Evolutionary conservation across 108 stramenopile genomes (phyloP), one percentile per base, ranked within the genome.

Genomic region (Asterionellopsis glacialis): DNA sequence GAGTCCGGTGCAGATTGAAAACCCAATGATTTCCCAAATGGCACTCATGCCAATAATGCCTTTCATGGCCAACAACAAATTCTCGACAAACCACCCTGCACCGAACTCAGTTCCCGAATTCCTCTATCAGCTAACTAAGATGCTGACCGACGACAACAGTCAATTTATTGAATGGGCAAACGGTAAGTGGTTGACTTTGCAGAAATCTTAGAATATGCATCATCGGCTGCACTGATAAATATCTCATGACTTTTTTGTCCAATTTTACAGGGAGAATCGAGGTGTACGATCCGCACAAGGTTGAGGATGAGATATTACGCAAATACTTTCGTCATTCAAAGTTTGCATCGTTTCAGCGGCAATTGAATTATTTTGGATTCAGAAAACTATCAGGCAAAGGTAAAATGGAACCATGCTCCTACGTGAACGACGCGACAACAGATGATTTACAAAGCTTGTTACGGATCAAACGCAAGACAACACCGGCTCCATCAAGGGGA

Each of bases 301-400:
- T 94, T 5, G 89, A 90, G 73, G 67, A 58, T 38, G 69, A 84
- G 23, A 83, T 94, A 47, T 69, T 94, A 18, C 85, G 87, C 67
- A 85, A 82, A 65, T 94, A 94, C 74, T 94, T 94, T 61, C 81
- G 93, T 14, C 93, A 94, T 67, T 87, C 87, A 59, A 94, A 94
- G 55, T 94, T 91, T 69, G 82, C 88, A 27, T 82, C 80, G 25
- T 94, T 94, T 55, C 91, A 92, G 65, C 69, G 93, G n/a, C 93
- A 94, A 58, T 68, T 94, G 65, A 94, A 90, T 63, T 94, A 94
- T 72, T 94, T 94, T 64, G 93, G 93, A 19, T 94, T 94, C 59
- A 69, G 93, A 9, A 94, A 94, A 54, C 87, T 94, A 45, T 88
- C 90, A 11, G 93, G 93, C 13, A 94, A 94, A 66, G 93, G 93